These are phyloP conservation scores for Elaeis guineensis DNA, from an alignment of 176 grass and related monocot genomes.

Conservation along the genomic window DNA sequence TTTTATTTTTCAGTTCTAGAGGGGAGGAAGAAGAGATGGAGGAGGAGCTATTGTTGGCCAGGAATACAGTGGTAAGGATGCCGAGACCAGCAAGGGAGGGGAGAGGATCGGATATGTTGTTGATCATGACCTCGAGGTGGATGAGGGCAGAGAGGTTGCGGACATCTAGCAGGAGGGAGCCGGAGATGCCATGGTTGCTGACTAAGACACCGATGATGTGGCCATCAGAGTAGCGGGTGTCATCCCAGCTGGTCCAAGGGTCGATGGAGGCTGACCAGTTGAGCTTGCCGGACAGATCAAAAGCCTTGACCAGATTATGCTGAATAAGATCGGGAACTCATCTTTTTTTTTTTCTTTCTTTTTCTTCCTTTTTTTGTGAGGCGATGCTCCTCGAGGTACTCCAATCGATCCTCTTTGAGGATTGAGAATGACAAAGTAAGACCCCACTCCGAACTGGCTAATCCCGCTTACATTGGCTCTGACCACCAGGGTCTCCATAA, in stretches of 20 bases:
- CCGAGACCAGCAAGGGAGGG: not conserved
- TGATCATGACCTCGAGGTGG: slow-evolving; percentile 2
- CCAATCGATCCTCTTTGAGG: too few species aligned
- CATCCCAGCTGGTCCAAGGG: slow-evolving; percentile 22
- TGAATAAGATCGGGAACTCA: too few species aligned
- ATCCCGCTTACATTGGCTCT: too few species aligned
- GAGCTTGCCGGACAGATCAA: slow-evolving; percentile 6
- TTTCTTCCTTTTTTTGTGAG: too few species aligned
- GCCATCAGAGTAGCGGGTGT: slow-evolving; percentile 3
- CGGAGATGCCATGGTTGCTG: slow-evolving; percentile 2
- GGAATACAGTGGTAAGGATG: not conserved
- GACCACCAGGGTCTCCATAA: too few species aligned
- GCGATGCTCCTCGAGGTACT: too few species aligned
- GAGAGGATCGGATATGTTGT: slow-evolving; percentile 2
- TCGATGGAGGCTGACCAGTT: slow-evolving; percentile 26
- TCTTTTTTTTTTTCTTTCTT: too few species aligned
- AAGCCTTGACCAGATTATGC: slow-evolving; percentile 4
- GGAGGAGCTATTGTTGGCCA: slow-evolving; percentile 2
- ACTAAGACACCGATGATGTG: slow-evolving; percentile 15
- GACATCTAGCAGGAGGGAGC: not conserved
- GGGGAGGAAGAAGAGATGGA: not conserved
- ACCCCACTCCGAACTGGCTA: too few species aligned
- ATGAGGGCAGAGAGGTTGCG: slow-evolving; percentile 3
- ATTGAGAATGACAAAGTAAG: too few species aligned
- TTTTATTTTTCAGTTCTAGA: too few species aligned